Base-by-base conservation (phyloP, 441 rosid species). In the Croton setiger region DNA sequence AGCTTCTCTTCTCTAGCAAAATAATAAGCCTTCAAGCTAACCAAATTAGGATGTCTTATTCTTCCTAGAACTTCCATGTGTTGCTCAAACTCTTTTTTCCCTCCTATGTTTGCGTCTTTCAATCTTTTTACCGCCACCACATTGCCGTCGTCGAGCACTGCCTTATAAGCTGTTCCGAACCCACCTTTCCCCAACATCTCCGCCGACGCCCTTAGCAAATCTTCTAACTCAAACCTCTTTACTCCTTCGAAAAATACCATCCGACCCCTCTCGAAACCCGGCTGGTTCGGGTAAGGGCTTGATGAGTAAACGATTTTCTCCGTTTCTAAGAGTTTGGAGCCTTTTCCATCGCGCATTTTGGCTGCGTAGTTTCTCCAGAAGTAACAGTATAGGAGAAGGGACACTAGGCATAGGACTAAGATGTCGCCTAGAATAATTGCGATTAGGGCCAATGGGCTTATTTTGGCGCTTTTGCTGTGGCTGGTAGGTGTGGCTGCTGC, bases 161-260 rank as follows among this genome's bases (percentile, higher is more conserved):
- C 99, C 79, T 93, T 96, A 74, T 96, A 96, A 7, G 98, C 90
- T 14, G 99, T 96, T 51, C 99, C 99, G 33, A 88, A 91, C 67
- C 93, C 90, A 20, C 99, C 99, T 69, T 91, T 96, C 47, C 99
- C 99, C 63, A 96, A 48, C 81, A 95, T 97, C 81, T 95, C 99
- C 1, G 99, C 99, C 11, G 99, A 95, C 43, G 98, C 99, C 75
- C 95, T 78, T 77, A 95, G 75, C 81, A 95, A 61, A 77, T 95
- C 99, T 80, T 95, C 99, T 72, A 95, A 79, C 60, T 92, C 97
- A 51, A 95, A 95, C 66, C 81, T 85, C 69, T 67, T 81, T 2
- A 74, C 75, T 1, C 86, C 83, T 60, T 92, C 93, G 54, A 95
- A 88, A 75, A 92, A 95, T 67, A 87, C 87, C 79, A 95, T 67